Evolutionary conservation across 129 eudicot species (phyloP), one percentile per base, ranked within the genome.

Genomic region (Erigeron canadensis): DNA sequence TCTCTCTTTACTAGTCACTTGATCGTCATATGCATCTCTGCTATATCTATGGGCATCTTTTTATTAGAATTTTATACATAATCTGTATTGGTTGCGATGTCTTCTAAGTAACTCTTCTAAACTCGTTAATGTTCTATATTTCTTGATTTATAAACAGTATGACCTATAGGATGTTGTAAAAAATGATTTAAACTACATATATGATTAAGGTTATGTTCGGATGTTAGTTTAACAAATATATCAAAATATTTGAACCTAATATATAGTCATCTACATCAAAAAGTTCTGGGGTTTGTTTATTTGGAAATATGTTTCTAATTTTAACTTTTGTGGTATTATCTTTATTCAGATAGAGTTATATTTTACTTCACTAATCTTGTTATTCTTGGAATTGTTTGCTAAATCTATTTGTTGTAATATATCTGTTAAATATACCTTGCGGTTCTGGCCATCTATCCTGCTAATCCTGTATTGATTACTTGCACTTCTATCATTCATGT

Each of bases 151-250:
- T 41, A 42, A 55, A 11, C 11, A 41, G 5, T 7, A 48, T 15
- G 62, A 34, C 60, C 23, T 47, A 22, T 67, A 28, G 28, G n/a
- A n/a, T n/a, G n/a, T n/a, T n/a, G n/a, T n/a, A n/a, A n/a, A n/a
- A n/a, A n/a, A n/a, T n/a, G n/a, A n/a, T n/a, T n/a, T n/a, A n/a
- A n/a, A n/a, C n/a, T n/a, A n/a, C n/a, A 48, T 43, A 43, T 6
- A 13, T 50, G 43, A 40, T 21, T 59, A 22, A 23, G 22, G 65
- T 50, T 15, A 44, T 4, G 34, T 37, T 41, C 17, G 11, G 39
- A n/a, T n/a, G n/a, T n/a, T n/a, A n/a, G n/a, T n/a, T 50, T 15
- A 46, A 45, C 15, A 64, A 60, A 44, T 60, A 46, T 61, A 72
- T 45, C 7, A 38, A 45, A 21, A n/a, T 44, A 43, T 71, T 10